Evolutionary conservation across 768 basidiomycete species (phyloP).

Genomic region (Termitomyces sp.): DNA sequence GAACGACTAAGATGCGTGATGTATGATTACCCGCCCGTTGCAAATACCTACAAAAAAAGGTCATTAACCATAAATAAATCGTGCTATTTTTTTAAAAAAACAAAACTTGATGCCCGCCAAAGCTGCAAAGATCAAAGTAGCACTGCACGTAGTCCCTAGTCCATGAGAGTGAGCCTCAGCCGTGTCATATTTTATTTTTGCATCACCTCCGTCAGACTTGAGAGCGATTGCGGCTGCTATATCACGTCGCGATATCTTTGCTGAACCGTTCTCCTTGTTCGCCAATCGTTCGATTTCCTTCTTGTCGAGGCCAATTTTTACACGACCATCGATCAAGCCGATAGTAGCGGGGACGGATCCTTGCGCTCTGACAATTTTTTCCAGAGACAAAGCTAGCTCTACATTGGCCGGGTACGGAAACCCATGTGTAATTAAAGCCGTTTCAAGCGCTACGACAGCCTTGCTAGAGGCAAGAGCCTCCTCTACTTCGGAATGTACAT

Average conservation of each 20-base stretch:
- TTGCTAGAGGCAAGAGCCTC: conserved; percentile 62
- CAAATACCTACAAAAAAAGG: conserved; percentile 62
- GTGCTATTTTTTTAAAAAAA: not conserved
- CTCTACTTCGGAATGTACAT: conserved; percentile 79
- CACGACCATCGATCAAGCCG: conserved; percentile 73
- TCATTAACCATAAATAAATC: not conserved
- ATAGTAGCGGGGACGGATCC: conserved; percentile 91
- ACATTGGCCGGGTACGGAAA: conserved; percentile 80
- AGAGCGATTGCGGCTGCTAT: conserved; percentile 69
- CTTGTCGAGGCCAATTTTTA: conserved; percentile 78
- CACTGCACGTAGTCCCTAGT: conserved; percentile 63
- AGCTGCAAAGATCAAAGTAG: conserved; percentile 70
- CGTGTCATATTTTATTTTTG: not conserved
- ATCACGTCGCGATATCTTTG: conserved; percentile 78
- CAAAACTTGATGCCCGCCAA: conserved; percentile 81
- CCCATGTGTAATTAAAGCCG: conserved; percentile 89
- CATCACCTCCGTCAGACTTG: conserved; percentile 66
- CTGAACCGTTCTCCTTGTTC: conserved; percentile 37
- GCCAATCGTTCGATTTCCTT: conserved; percentile 68
- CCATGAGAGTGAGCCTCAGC: not conserved
- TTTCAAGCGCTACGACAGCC: conserved; percentile 89
- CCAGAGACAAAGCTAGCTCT: conserved; percentile 65
- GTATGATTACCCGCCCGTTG: conserved; percentile 78
- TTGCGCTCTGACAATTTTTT: conserved; percentile 64
- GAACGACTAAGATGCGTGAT: not conserved